Evolutionary conservation across 1,284 basidiomycete species (phyloP), one percentile per base, ranked within the genome.

Genomic region (Ceratobasidium sp.): DNA sequence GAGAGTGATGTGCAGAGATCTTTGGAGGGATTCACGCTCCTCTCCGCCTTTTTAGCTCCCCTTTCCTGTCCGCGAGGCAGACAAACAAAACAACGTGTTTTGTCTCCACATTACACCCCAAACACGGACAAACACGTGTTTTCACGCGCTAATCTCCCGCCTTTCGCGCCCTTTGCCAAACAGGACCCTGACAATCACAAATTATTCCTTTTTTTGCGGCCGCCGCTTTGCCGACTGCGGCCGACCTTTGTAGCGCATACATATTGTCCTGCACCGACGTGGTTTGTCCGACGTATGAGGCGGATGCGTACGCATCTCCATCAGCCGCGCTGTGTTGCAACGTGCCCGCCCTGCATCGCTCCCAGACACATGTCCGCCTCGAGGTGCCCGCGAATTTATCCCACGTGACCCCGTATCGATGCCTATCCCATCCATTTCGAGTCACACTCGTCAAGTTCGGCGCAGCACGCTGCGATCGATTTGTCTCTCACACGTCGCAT

Each of bases 1-100:
- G 47, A 47, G 3, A 47, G 60, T 65, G 47, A 65, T 65, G 47
- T 52, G 34, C 60, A 65, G 60, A 45, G 62, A 52, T 52, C 49
- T 32, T 53, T 40, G 49, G 25, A 2, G 50, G 17, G 50, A 31
- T 20, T 38, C 22, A 12, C 49, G 22, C 20, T 20, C 27, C 20
- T 45, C 34, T 25, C 31, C 31, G 38, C n/a, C 35, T 20, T 54
- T 25, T 60, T 38, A 17, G 38, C 35, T 49, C 34, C 32, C 42
- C 43, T 58, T 45, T 45, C 32, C 31, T 31, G 20, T 10, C 45
- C 45, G 45, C 45, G 45, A 47, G 45, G 45, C 45, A 47, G 38
- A 17, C 17, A 40, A 40, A 40, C 17, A 40, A 40, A 8, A 8
- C 45, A 47, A 12, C 10, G 13, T 12, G 10, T 12, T 47, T 47